Evolutionary conservation across 2,329 filamentous ascomycete genomes (phyloP), one percentile per base, ranked within the genome.

Genomic region (Metarhizium guizhouense): DNA sequence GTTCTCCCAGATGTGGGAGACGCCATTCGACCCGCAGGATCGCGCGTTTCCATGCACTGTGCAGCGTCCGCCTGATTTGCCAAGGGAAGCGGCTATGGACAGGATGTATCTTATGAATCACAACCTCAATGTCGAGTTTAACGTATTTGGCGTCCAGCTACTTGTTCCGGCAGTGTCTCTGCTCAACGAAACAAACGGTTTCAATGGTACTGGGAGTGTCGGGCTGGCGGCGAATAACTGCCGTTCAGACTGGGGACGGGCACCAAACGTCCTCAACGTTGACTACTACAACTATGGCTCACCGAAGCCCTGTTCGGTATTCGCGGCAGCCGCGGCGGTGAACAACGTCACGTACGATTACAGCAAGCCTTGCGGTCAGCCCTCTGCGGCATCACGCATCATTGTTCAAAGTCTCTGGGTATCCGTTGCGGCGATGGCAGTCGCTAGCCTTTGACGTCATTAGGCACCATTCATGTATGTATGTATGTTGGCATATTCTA

Each of bases 1-100:
- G 70, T 96, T 96, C 74, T 82, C 81, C 6, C 88, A 95, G 66
- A 81, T 95, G 73, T 96, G 89, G 88, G 90, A 96, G 73, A 93
- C 91, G 1, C 88, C 89, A 0, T 96, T 95, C 67, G 88, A 90
- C 54, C 90, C 83, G 3, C 65, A 70, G 16, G 68, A 83, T 65
- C 72, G 72, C 51, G 68, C 70, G 0, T 95, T 96, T 68, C 90
- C 91, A 0, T 96, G 92, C 73, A 84, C 75, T 0, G 77, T 85
- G 42, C 83, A 96, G 66, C 85, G 92, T 0, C 91, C 92, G 0
- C 89, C 89, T 0, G 74, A 81, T 47, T 73, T 95, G 56, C 64
- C 73, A 2, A 65, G 68, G 0, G 71, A 77, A 2, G 79, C 81
- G 0, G 80, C 83, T 1, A 74, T 76, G 56, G 76, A 85, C 34